Conservation (phyloP, 805 yeast genomes). For the Ogataea chonburiensis region DNA sequence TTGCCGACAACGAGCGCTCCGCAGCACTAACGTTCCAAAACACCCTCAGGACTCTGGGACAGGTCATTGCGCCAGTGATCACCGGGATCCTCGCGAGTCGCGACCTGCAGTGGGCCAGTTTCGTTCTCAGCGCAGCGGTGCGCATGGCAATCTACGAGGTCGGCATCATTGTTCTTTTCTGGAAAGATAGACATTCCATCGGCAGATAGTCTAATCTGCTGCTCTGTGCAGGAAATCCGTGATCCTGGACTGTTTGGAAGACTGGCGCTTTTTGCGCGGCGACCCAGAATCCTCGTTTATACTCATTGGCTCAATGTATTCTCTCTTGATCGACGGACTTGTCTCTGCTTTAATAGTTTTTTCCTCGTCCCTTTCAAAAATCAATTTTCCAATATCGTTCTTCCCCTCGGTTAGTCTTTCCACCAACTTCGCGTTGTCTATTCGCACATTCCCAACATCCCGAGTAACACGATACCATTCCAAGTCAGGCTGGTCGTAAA, state of each 20-base stretch:
- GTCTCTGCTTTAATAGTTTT: neutral
- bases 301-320: no score
- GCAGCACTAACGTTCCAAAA: conserved; percentile 46
- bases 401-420: conserved; percentile 12
- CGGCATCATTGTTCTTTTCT: conserved; percentile 36
- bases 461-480: conserved; percentile 54
- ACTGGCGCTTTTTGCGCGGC: conserved; percentile 1
- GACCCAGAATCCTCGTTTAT: neutral
- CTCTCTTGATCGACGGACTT: no score
- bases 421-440: conserved; percentile 44
- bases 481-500: conserved; percentile 38
- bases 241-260: no score
- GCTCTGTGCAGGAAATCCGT: neutral
- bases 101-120: conserved; percentile 41
- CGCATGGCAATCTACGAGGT: conserved; percentile 40
- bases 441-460: conserved; percentile 62
- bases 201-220: conserved; percentile 5
- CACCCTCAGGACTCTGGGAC: conserved; percentile 42
- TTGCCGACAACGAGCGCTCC: conserved; percentile 40
- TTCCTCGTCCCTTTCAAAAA: neutral
- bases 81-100: conserved; percentile 40
- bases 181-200: conserved; percentile 25
- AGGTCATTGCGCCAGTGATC: conserved; percentile 42
- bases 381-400: neutral
- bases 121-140: conserved; percentile 40